Evolutionary conservation across 305 asterid species (phyloP).

Genomic region (Rubia tinctorum): DNA sequence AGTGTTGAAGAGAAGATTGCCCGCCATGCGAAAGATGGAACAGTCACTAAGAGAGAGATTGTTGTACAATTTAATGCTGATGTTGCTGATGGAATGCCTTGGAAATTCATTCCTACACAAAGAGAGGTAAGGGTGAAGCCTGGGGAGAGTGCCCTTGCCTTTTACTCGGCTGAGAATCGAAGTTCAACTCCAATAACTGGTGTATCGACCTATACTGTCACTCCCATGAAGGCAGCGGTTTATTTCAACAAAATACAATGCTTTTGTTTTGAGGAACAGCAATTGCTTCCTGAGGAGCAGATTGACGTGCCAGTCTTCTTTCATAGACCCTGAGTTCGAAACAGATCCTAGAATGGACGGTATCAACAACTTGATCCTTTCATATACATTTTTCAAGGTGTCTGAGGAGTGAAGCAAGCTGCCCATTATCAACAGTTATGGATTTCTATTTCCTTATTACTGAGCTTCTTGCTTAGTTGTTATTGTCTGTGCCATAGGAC

Average conservation of each 20-base stretch:
- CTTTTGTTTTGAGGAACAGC: constrained; percentile 93
- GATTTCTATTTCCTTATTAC: background rate
- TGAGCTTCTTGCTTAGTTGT: background rate
- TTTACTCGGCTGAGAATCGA: constrained; percentile 90
- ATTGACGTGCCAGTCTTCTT: constrained; percentile 99
- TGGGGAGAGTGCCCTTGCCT: constrained; percentile 99
- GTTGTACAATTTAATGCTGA: constrained; percentile 96
- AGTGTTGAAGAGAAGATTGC: constrained; percentile 96
- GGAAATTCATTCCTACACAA: constrained; percentile 92
- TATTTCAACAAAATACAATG: constrained; percentile 95
- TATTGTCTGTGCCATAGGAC: background rate
- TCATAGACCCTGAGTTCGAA: constrained; percentile 87
- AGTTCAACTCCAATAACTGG: constrained; percentile 82
- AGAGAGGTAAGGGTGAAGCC: constrained; percentile 96
- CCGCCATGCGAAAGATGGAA: constrained; percentile 79
- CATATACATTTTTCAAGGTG: constrained; percentile 82
- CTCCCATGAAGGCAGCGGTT: constrained; percentile 96
- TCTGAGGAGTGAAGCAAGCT: constrained; percentile 43
- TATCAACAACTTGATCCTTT: constrained; percentile 78
- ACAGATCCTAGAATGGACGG: constrained; percentile 93
- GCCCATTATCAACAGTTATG: background rate
- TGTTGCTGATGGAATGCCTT: constrained; percentile 96
- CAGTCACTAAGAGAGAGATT: constrained; percentile 75
- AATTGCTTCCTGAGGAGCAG: constrained; percentile 89
- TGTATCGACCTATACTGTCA: constrained; percentile 86